Percentiles rank a stretch among this genome's conserved stretches.
Evolutionary conservation across 441 rosid genomes (phyloP).

Genomic region (Daphne laureola): DNA sequence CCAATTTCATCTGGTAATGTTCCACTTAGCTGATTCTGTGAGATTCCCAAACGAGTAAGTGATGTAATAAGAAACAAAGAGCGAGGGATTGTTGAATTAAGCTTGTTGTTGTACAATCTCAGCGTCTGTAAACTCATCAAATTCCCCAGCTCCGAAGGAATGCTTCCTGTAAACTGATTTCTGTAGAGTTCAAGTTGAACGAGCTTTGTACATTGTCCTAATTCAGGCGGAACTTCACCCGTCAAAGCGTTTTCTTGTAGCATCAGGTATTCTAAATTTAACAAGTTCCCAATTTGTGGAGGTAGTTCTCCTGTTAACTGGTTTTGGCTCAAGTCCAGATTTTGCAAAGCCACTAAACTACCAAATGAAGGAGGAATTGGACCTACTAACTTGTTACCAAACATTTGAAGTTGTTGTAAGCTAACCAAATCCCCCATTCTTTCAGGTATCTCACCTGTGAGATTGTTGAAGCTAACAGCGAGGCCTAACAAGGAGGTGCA

Average conservation of each 20-base stretch:
- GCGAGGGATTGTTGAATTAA: constrained; percentile 57
- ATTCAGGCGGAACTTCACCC: constrained; percentile 58
- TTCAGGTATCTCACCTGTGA: constrained; percentile 48
- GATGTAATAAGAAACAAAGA: constrained; percentile 43
- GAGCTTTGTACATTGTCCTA: constrained; percentile 45
- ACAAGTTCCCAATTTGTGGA: constrained; percentile 55
- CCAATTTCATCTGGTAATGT: constrained; percentile 45
- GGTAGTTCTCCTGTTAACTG: constrained; percentile 57
- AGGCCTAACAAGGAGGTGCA: constrained; percentile 40
- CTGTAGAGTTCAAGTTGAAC: constrained; percentile 38
- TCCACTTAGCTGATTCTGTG: constrained; percentile 55
- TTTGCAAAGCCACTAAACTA: constrained; percentile 37
- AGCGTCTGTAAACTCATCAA: constrained; percentile 37
- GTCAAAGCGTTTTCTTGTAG: constrained; percentile 38
- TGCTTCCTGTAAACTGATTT: constrained; percentile 49
- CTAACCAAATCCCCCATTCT: constrained; percentile 48
- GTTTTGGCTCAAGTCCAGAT: constrained; percentile 48
- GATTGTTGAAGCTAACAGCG: constrained; percentile 43
- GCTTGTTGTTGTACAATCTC: constrained; percentile 36
- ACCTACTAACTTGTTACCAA: constrained; percentile 43
- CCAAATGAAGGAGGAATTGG: constrained; percentile 57
- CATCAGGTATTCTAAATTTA: constrained; percentile 30
- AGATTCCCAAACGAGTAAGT: constrained; percentile 53
- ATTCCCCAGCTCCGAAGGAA: constrained; percentile 66
- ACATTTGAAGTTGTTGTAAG: constrained; percentile 42